phyloP scores from a whole-genome alignment of 78 protist genomes.

The Acrasis kona region DNA sequence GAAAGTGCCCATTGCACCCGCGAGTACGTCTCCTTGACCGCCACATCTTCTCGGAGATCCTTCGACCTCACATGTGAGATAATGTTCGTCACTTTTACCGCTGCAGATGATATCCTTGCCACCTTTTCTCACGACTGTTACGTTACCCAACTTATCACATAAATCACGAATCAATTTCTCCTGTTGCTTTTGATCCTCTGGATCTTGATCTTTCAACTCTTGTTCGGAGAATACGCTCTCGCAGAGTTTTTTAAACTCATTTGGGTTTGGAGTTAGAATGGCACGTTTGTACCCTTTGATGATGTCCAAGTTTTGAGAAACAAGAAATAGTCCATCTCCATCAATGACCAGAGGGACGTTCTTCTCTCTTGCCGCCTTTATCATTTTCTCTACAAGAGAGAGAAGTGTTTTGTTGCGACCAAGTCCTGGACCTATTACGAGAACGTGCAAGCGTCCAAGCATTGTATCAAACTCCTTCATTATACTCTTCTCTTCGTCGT shows the following conservation, averaged over 20 bases:
- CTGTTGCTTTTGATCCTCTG: not conserved
- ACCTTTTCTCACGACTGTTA: constrained; percentile 54
- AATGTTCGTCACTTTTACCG: constrained; percentile 24
- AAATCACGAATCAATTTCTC: not conserved
- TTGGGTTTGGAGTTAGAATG: constrained; percentile 58
- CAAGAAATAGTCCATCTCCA: constrained; percentile 54
- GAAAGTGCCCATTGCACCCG: constrained; percentile 9
- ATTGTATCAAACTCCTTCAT: not conserved
- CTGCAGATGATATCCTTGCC: constrained; percentile 38
- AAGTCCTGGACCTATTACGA: constrained; percentile 71
- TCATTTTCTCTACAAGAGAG: not conserved
- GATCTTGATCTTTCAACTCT: not conserved
- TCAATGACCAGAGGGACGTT: constrained; percentile 26
- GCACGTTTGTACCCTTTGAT: constrained; percentile 28
- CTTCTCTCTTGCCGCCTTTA: not conserved
- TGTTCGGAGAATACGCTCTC: too few species aligned
- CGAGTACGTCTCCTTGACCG: constrained; percentile 47
- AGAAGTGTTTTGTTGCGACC: constrained; percentile 10
- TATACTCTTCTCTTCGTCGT: not conserved
- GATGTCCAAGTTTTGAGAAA: constrained; percentile 14
- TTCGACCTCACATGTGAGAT: not conserved
- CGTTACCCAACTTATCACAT: constrained; percentile 38
- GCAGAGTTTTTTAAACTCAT: constrained; percentile 24
- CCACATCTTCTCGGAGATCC: constrained; percentile 35
- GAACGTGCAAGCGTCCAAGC: constrained; percentile 15